Percentiles rank a stretch among this genome's conserved stretches.
These are phyloP conservation scores for Ogataea polymorpha DNA, from an alignment of 805 yeast species.

Conservation along the genomic window DNA sequence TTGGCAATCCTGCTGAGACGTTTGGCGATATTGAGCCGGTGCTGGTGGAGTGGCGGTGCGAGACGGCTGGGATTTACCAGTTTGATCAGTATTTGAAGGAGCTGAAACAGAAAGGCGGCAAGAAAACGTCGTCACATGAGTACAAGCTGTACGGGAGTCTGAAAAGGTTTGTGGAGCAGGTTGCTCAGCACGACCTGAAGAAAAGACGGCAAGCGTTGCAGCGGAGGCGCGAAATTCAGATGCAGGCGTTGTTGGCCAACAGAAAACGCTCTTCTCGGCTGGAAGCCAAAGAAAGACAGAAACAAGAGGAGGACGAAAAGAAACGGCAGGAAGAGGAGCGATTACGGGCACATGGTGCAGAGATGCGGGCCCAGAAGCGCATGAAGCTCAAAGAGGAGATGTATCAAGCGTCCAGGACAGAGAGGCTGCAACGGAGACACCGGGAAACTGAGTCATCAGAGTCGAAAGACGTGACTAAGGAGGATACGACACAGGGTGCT, in stretches of 20 bases:
- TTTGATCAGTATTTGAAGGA: constrained; percentile 35
- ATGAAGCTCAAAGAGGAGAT: constrained; percentile 34
- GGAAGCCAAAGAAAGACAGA: constrained; percentile 56
- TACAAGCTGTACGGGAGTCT: constrained; percentile 31
- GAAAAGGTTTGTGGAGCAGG: constrained; percentile 32
- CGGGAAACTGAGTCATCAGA: constrained; percentile 1
- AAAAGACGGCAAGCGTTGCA: constrained; percentile 52
- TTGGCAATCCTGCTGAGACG: constrained; percentile 20
- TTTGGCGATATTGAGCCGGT: constrained; percentile 34
- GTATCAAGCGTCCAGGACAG: constrained; percentile 35
- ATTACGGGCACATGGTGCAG: constrained; percentile 42
- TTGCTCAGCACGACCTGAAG: constrained; percentile 45
- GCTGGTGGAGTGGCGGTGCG: constrained; percentile 35
- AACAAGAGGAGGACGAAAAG: constrained; percentile 50
- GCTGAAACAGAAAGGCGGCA: constrained; percentile 32
- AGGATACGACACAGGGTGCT: not conserved
- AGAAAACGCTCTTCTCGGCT: constrained; percentile 74
- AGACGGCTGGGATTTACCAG: constrained; percentile 44
- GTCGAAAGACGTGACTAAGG: not conserved
- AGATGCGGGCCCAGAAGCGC: constrained; percentile 42
- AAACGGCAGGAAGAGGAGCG: constrained; percentile 44
- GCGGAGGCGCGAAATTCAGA: constrained; percentile 59
- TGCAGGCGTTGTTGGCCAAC: constrained; percentile 60
- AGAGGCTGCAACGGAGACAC: constrained; percentile 24
- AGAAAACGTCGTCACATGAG: constrained; percentile 24